Base-by-base conservation (phyloP, 2,329 filamentous ascomycete species). In the Aspergillus sp. region DNA sequence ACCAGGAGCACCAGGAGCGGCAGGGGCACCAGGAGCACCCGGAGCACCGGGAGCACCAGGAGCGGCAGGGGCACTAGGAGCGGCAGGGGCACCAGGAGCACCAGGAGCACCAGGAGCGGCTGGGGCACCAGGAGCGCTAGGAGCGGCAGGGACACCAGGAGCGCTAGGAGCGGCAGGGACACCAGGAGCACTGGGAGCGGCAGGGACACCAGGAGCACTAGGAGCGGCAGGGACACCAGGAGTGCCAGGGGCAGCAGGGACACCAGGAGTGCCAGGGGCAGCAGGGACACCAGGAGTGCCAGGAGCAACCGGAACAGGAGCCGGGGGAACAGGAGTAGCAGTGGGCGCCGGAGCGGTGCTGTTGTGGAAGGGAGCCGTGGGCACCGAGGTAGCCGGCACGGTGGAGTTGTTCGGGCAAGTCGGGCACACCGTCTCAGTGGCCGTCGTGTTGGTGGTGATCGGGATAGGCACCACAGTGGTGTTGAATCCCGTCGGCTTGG, bases 321-420 rank as follows among this genome's bases (percentile, higher is more conserved):
- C 36, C 48, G 50, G 47, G 41, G 59, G 54, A 23, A 45, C 51
- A 9, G 62, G 61, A 46, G 10, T 40, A 40, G 52, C 42, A 40
- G 50, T 50, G 5, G 53, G 23, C 29, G 54, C 52, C 13, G 54
- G 52, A 29, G 45, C 40, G 23, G 58, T 64, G 48, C 49, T 51
- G 51, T 56, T 59, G 45, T 54, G 61, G 57, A 52, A 58, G 5
- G 58, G 58, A 40, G 47, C 53, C 19, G 46, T 52, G 16, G 46
- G 48, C 11, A 43, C 36, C 21, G 48, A 31, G 16, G 42, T 43
- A 17, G 20, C 13, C 16, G 40, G 40, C 20, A 43, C 40, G 14
- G 45, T 47, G 45, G 45, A 20, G 45, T 47, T 47, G 23, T 49
- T 29, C 31, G n/a, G 20, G 40, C 38, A 41, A 38, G 38, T 45